Percentiles rank a stretch among this genome's conserved stretches.
Conservation (phyloP, 768 basidiomycete genomes). For the Pulveroboletus sp. region DNA sequence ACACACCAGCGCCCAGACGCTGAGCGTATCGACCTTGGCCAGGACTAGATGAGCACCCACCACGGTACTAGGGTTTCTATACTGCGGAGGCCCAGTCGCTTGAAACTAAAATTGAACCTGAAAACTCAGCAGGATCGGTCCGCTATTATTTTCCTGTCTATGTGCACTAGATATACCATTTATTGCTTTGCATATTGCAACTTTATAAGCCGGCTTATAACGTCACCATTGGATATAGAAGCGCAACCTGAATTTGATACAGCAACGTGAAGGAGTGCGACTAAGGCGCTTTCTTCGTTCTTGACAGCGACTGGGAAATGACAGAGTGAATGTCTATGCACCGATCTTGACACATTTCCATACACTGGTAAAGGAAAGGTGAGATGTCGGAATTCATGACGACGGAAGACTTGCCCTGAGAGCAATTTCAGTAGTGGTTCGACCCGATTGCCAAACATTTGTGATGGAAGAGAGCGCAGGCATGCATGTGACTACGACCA, state of each 20-base stretch:
- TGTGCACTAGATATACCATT: background rate
- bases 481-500: conserved; percentile 78
- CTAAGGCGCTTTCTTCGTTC: conserved; percentile 9
- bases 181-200: background rate
- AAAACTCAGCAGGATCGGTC: background rate
- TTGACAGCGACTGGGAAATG: conserved; percentile 62
- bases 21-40: background rate
- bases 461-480: conserved; percentile 84
- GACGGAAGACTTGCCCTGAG: conserved; percentile 45
- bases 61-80: background rate
- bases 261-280: background rate
- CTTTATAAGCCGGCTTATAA: background rate
- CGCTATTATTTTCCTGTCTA: background rate
- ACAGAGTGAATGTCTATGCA: conserved; percentile 74
- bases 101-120: background rate
- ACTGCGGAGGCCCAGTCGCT: background rate
- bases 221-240: background rate
- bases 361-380: conserved; percentile 44
- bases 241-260: background rate
- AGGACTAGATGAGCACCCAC: background rate
- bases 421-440: conserved; percentile 48
- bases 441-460: conserved; percentile 82
- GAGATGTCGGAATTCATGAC: background rate
- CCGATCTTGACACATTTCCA: conserved; percentile 62
- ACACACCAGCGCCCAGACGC: background rate